These are phyloP conservation scores for Sugiyamaella smithiae DNA, from an alignment of 805 yeast genomes.

Conservation along the genomic window DNA sequence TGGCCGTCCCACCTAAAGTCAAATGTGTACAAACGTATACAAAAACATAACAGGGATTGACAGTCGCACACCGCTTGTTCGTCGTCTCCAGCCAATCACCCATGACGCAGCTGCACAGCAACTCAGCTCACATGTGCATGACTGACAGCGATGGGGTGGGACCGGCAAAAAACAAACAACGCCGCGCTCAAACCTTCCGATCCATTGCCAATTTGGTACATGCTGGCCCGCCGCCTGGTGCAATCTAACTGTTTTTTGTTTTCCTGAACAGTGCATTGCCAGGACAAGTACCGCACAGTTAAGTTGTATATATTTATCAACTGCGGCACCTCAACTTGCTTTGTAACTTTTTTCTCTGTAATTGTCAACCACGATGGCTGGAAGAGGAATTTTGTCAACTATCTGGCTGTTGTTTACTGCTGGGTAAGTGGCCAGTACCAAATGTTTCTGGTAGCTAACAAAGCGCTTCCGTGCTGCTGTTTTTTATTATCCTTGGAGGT, in stretches of 20 bases:
- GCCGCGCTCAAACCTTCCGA: slow-evolving; percentile 1
- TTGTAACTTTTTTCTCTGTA: not conserved
- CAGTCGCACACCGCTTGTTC: no score
- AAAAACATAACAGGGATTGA: no score
- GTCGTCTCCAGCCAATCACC: not conserved
- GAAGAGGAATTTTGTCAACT: slow-evolving; percentile 33
- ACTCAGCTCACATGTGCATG: slow-evolving; percentile 5
- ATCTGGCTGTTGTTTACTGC: slow-evolving; percentile 36
- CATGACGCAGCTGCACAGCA: slow-evolving; percentile 2
- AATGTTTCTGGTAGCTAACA: slow-evolving; percentile 3
- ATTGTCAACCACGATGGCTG: slow-evolving; percentile 7
- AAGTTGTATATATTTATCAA: not conserved
- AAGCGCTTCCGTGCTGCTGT: slow-evolving; percentile 50
- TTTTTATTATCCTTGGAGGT: slow-evolving; percentile 70
- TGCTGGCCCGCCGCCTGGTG: slow-evolving; percentile 5
- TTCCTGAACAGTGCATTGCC: slow-evolving; percentile 1
- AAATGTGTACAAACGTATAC: no score
- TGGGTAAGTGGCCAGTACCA: slow-evolving; percentile 33
- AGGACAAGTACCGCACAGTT: not conserved
- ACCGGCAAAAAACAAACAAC: slow-evolving; percentile 5
- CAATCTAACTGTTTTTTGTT: slow-evolving; percentile 7
- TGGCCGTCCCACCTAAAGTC: no score
- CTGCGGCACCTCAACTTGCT: slow-evolving; percentile 1
- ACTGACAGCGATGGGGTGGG: not conserved
- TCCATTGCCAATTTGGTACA: slow-evolving; percentile 6